These are phyloP conservation scores for Stentor coeruleus DNA, from an alignment of 73 alveolate genomes.

Conservation along the genomic window DNA sequence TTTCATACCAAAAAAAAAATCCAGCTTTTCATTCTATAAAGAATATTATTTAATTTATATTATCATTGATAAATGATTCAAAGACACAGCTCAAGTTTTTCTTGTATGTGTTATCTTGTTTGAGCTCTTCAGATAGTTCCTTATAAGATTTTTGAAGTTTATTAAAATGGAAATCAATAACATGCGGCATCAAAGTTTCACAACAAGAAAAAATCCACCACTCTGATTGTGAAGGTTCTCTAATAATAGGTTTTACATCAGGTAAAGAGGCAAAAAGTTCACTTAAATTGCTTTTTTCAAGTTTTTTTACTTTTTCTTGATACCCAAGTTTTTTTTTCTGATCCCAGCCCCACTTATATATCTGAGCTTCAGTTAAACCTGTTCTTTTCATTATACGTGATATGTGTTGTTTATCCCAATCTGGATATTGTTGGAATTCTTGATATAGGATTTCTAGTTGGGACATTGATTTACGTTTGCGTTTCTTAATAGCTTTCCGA, in stretches of 20 bases:
- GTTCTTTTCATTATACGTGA: constrained; percentile 49
- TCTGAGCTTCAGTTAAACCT: constrained; percentile 66
- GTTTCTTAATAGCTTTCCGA: constrained; percentile 40
- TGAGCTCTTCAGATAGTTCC: neutral
- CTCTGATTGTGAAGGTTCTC: neutral
- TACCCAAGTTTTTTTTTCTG: constrained; percentile 43
- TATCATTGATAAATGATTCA: neutral
- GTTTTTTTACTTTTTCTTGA: neutral
- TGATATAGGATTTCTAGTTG: constrained; percentile 42
- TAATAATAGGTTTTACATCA: neutral
- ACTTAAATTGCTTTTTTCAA: neutral
- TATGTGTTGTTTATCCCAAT: constrained; percentile 53
- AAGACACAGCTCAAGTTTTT: neutral
- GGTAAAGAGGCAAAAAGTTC: neutral
- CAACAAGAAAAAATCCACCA: neutral
- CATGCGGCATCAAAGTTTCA: neutral
- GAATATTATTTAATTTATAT: no score
- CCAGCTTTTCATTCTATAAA: no score
- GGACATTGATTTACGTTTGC: constrained; percentile 54
- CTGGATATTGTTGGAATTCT: constrained; percentile 54
- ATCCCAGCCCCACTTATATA: constrained; percentile 79
- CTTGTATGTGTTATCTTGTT: neutral
- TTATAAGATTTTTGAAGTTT: neutral
- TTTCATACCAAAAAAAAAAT: no score
- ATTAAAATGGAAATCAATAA: neutral